These are phyloP conservation scores for Botryotinia globosa DNA, from an alignment of 2,329 filamentous ascomycete species.

Conservation along the genomic window DNA sequence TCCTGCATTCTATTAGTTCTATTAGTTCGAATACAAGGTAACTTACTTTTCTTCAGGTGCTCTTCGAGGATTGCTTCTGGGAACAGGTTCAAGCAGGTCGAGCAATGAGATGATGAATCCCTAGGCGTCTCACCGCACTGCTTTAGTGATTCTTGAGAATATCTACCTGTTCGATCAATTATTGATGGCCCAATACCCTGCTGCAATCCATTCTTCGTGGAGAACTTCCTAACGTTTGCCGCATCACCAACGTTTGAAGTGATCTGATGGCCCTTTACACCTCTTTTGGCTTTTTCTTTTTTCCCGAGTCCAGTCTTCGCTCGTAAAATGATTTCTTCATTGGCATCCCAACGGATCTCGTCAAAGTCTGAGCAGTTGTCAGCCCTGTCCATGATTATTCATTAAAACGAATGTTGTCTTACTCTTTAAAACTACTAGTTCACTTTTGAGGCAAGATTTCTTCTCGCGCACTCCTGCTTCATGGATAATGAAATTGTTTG, in stretches of 20 bases:
- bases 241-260: not conserved
- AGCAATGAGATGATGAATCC: not conserved
- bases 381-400: not conserved
- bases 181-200: not conserved
- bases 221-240: not conserved
- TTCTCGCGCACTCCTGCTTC: not conserved
- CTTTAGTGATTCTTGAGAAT: not conserved
- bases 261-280: not conserved
- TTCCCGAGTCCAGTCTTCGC: not conserved
- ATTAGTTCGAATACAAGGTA: not conserved
- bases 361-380: not conserved
- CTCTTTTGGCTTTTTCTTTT: not conserved
- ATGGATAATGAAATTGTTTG: not conserved
- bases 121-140: not conserved
- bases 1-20: not conserved
- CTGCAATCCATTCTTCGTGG: not conserved
- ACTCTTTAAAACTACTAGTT: not conserved
- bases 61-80: not conserved
- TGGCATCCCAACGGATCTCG: not conserved
- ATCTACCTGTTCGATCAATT: not conserved
- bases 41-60: not conserved
- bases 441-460: not conserved
- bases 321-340: not conserved
- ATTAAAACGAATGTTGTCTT: not conserved
- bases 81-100: not conserved